A percentile compares a stretch with the other conserved stretches of the same genome.
Conservation (phyloP, 225 moss, liverwort and hornwort species). For the Antitrichia curtipendula region DNA sequence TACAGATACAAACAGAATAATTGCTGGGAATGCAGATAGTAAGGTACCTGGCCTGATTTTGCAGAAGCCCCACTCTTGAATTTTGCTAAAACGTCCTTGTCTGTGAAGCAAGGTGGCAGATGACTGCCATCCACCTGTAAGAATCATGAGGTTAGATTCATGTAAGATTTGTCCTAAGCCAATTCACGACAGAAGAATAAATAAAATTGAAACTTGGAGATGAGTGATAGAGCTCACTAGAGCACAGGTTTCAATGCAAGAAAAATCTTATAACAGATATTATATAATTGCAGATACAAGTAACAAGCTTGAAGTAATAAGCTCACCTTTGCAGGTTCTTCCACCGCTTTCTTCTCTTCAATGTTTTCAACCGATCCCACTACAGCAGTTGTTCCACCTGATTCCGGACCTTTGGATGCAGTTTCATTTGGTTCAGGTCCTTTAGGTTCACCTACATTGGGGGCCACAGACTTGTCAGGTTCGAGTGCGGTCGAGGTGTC, state of each 20-base stretch:
- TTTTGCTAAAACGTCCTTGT: slow-evolving; percentile 59
- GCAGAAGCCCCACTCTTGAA: slow-evolving; percentile 39
- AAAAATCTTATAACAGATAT: not conserved
- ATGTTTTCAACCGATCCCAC: not conserved
- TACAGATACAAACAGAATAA: not conserved
- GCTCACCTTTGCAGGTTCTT: slow-evolving; percentile 13
- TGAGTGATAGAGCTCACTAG: not conserved
- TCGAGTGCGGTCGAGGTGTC: not conserved
- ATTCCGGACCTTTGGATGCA: not conserved
- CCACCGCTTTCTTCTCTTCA: slow-evolving; percentile 3
- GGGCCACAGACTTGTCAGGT: not conserved
- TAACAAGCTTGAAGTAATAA: not conserved
- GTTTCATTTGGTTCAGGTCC: not conserved
- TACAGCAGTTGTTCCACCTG: not conserved
- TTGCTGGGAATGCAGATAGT: not conserved
- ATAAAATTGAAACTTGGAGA: not conserved
- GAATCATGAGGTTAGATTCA: not conserved
- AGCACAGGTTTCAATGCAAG: not conserved
- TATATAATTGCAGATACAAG: not conserved
- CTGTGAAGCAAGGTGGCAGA: slow-evolving; percentile 80
- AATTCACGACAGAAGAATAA: not conserved
- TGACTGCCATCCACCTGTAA: slow-evolving; percentile 88
- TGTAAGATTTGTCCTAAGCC: not conserved
- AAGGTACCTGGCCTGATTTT: slow-evolving; percentile 56
- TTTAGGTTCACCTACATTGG: not conserved